These are phyloP conservation scores for Globisporangium heterothallicum DNA, from an alignment of 352 stramenopile genomes.

Conservation along the genomic window DNA sequence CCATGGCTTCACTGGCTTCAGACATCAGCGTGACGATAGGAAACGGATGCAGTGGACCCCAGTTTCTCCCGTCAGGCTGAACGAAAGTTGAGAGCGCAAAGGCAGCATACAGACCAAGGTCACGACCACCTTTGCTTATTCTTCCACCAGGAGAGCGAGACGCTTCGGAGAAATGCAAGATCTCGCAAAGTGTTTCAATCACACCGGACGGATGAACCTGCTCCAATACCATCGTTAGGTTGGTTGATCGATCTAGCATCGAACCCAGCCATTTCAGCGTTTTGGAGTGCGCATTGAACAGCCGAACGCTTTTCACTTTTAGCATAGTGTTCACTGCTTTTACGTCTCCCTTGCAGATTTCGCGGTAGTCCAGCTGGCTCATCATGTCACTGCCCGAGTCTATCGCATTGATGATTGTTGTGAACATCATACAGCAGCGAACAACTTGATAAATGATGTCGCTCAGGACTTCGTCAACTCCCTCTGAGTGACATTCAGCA, in stretches of 20 bases:
- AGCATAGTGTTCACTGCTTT: conserved; percentile 37
- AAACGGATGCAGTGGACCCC: conserved; percentile 48
- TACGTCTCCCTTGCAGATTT: conserved; percentile 42
- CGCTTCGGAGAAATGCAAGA: conserved; percentile 38
- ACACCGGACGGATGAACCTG: conserved; percentile 50
- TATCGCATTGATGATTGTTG: conserved; percentile 42
- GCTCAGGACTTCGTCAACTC: not conserved
- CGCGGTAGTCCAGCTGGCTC: conserved; percentile 29
- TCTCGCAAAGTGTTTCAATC: conserved; percentile 57
- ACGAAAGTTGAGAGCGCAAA: conserved; percentile 70
- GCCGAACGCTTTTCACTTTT: conserved; percentile 19
- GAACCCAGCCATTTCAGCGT: conserved; percentile 74
- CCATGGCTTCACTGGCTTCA: conserved; percentile 10
- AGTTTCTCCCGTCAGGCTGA: conserved; percentile 57
- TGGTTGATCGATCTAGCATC: conserved; percentile 58
- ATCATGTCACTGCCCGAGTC: conserved; percentile 8
- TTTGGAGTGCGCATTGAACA: conserved; percentile 40
- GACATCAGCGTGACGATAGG: conserved; percentile 41
- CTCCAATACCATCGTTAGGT: conserved; percentile 51
- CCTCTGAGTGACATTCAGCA: conserved; percentile 4
- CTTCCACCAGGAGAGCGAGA: conserved; percentile 46
- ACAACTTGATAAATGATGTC: conserved; percentile 52
- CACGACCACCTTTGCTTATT: conserved; percentile 33
- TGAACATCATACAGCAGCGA: conserved; percentile 59
- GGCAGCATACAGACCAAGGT: conserved; percentile 48